A percentile compares a stretch with the other conserved stretches of the same genome.
These are phyloP conservation scores for Boletellus dicymbophilus DNA, from an alignment of 1,284 basidiomycete genomes.

Conservation along the genomic window DNA sequence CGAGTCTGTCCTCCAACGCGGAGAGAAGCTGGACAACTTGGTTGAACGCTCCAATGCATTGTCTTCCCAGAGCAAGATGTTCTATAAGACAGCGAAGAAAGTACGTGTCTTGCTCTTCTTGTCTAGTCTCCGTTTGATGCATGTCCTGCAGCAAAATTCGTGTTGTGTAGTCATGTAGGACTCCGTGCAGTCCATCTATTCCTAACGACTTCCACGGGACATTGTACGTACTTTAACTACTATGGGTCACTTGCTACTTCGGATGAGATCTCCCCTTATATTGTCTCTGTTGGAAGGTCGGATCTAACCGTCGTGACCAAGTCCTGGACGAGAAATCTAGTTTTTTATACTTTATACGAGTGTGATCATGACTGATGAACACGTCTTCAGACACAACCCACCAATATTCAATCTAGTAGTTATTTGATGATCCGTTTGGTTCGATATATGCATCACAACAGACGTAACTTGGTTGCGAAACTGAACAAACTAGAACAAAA, in stretches of 20 bases:
- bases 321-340: conserved; percentile 1
- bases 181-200: conserved; percentile 9
- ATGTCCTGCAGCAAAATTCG: conserved; percentile 52
- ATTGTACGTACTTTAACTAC: conserved; percentile 25
- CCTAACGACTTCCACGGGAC: conserved; percentile 15
- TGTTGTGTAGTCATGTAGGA: conserved; percentile 59
- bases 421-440: background rate
- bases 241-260: conserved; percentile 14
- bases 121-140: conserved; percentile 6
- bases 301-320: conserved; percentile 1
- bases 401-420: background rate
- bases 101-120: conserved; percentile 42
- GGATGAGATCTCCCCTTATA: conserved; percentile 4
- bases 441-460: background rate
- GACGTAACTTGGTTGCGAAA: background rate
- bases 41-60: conserved; percentile 94
- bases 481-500: background rate
- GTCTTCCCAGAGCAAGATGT: conserved; percentile 92
- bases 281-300: conserved; percentile 4
- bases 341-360: background rate
- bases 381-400: background rate
- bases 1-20: conserved; percentile 94
- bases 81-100: conserved; percentile 94
- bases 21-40: conserved; percentile 96
- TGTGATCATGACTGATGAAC: background rate